phyloP scores from a whole-genome alignment of 2,329 filamentous ascomycete species.

The Botrytis cinerea region DNA sequence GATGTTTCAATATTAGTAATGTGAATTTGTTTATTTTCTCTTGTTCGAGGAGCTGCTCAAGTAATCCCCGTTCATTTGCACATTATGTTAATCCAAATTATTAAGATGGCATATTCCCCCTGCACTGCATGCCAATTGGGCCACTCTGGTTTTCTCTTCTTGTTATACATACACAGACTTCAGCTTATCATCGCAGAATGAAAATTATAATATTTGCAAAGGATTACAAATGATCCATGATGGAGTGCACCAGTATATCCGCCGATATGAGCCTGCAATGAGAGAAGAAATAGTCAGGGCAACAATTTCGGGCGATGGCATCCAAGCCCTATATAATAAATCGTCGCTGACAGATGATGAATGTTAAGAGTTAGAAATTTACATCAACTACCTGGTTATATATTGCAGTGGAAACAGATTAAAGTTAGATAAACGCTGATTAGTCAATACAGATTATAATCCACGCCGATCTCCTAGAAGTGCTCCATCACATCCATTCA shows the following conservation, averaged over 20 bases:
- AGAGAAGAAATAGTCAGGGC: not conserved
- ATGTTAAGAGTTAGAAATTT: not conserved
- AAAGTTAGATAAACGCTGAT: not conserved
- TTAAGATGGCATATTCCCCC: not conserved
- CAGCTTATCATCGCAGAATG: not conserved
- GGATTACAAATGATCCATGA: not conserved
- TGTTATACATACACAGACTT: too few species aligned
- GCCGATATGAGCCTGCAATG: not conserved
- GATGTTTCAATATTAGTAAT: not conserved
- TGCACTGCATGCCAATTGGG: not conserved
- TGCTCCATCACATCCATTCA: not conserved
- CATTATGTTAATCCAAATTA: not conserved
- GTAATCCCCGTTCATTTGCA: not conserved
- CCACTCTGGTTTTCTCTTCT: not conserved
- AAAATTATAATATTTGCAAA: not conserved
- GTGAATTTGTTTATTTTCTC: not conserved
- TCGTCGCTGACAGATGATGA: not conserved
- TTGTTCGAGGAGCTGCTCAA: too few species aligned
- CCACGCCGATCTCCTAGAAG: not conserved
- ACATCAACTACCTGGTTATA: not conserved
- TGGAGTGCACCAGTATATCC: not conserved
- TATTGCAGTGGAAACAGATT: not conserved
- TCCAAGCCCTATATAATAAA: not conserved
- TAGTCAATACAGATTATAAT: not conserved
- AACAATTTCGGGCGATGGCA: not conserved